Evolutionary conservation across 768 basidiomycete species (phyloP).

Genomic region (Boletus tylopilopsis): DNA sequence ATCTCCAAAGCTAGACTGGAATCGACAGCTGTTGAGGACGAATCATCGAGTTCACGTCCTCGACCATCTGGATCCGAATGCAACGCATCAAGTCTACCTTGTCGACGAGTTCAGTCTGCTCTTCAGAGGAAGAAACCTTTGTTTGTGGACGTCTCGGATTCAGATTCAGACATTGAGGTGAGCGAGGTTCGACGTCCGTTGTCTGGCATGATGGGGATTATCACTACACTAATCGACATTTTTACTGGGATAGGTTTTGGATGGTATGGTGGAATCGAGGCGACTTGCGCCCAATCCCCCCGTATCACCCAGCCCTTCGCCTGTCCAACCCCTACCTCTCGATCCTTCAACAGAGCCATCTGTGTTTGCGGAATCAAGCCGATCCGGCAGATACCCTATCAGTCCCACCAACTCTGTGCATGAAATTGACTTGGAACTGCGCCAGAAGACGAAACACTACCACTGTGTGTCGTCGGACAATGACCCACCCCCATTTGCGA

Average conservation of each 20-base stretch:
- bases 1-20: constrained; percentile 1
- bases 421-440: not conserved
- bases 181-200: constrained; percentile 8
- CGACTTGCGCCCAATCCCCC: constrained; percentile 5
- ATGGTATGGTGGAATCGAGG: not conserved
- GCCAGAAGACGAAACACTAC: not conserved
- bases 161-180: constrained; percentile 19
- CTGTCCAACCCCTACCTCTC: not conserved
- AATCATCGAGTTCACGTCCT: constrained; percentile 4
- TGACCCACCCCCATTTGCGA: constrained; percentile 2
- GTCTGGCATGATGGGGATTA: not conserved
- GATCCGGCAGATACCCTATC: constrained; percentile 3
- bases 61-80: not conserved
- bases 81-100: not conserved
- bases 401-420: constrained; percentile 9
- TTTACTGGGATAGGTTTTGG: no score
- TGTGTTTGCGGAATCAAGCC: not conserved
- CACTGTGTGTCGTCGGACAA: not conserved
- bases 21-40: constrained; percentile 1
- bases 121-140: constrained; percentile 9
- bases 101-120: not conserved
- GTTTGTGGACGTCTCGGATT: constrained; percentile 25
- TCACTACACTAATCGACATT: not conserved
- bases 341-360: not conserved
- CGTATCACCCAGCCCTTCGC: constrained; percentile 13